Conservation (phyloP, 805 yeast species). For the Saturnispora zaruensis region DNA sequence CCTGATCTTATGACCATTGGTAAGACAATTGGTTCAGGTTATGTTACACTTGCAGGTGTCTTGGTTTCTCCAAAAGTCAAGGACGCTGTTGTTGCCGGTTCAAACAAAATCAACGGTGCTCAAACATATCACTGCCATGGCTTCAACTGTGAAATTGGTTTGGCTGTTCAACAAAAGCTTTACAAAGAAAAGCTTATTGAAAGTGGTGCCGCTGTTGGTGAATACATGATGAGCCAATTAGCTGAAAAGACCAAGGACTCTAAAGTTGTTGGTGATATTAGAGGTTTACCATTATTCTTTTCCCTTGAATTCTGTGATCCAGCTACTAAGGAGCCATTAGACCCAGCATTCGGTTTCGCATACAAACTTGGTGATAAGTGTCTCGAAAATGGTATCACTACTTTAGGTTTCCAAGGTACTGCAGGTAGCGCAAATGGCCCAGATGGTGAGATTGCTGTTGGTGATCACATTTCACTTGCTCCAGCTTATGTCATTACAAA, state of each 20-base stretch:
- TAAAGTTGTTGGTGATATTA: conserved; percentile 39
- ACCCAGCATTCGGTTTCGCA: conserved; percentile 23
- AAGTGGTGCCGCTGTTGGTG: conserved; percentile 37
- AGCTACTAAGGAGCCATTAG: conserved; percentile 38
- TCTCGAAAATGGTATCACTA: conserved; percentile 34
- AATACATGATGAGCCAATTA: conserved; percentile 33
- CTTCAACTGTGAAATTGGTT: conserved; percentile 38
- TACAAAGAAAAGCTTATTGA: conserved; percentile 28
- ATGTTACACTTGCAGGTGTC: conserved; percentile 42
- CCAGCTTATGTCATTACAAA: conserved; percentile 37
- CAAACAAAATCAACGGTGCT: conserved; percentile 36
- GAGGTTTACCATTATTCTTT: conserved; percentile 52
- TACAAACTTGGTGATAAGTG: conserved; percentile 29
- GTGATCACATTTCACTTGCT: conserved; percentile 33
- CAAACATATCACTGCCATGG: conserved; percentile 46
- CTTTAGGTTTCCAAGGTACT: conserved; percentile 36
- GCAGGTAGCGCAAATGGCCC: conserved; percentile 34
- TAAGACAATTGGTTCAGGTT: conserved; percentile 44
- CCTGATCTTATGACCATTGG: conserved; percentile 46
- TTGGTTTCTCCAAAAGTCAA: conserved; percentile 35
- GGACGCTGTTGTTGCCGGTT: conserved; percentile 32
- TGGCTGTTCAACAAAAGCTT: conserved; percentile 37
- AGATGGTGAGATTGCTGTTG: conserved; percentile 13
- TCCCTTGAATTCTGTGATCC: conserved; percentile 41
- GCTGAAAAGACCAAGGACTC: conserved; percentile 23